phyloP scores from a whole-genome alignment of 78 protist species.

The Bigelowiella natans region DNA sequence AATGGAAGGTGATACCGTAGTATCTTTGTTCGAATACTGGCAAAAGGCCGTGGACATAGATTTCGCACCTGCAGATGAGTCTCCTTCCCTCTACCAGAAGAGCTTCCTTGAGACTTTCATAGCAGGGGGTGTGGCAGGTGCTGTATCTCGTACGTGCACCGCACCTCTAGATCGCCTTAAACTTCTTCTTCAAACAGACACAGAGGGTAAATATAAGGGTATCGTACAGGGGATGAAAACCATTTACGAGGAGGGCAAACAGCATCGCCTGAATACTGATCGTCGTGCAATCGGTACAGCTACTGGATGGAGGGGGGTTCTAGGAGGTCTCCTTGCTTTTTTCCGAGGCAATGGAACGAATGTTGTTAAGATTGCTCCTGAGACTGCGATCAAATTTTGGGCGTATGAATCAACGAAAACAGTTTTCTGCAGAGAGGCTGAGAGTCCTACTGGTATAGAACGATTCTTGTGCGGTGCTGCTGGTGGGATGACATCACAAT shows the following conservation, averaged over 20 bases:
- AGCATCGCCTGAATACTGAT: background rate
- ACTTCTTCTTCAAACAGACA: background rate
- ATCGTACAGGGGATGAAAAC: background rate
- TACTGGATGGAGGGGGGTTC: background rate
- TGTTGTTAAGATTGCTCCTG: background rate
- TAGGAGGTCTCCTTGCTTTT: background rate
- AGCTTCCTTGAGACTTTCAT: background rate
- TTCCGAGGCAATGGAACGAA: background rate
- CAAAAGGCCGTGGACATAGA: background rate
- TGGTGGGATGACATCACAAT: too few species aligned
- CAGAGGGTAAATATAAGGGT: background rate
- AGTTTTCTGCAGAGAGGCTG: background rate
- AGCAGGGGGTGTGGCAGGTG: background rate
- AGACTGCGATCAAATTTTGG: background rate
- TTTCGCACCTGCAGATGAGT: background rate
- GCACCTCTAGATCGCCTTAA: background rate
- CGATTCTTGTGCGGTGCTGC: too few species aligned
- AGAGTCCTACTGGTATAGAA: too few species aligned
- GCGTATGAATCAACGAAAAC: background rate
- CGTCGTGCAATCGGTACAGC: background rate
- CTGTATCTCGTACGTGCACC: background rate
- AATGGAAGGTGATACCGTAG: too few species aligned
- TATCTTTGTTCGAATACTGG: too few species aligned
- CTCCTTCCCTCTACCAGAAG: background rate
- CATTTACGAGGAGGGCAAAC: background rate